Percentiles rank a stretch among this genome's conserved stretches.
Conservation (phyloP, 1,284 basidiomycete species). For the Apiotrichum porosum region DNA sequence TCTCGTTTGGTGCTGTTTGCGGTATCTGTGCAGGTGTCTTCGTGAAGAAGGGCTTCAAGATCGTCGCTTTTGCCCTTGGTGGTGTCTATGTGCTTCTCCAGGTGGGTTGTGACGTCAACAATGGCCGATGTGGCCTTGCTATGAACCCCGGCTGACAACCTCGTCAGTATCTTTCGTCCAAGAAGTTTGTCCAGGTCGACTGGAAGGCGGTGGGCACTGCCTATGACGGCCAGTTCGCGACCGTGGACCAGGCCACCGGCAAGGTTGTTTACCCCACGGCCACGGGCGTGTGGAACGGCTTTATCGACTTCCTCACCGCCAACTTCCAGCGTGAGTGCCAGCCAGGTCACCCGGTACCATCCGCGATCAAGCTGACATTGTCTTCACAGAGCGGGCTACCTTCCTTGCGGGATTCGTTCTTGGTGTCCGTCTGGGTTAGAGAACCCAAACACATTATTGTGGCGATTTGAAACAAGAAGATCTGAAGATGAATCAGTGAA, state of each 20-base stretch:
- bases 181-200: slow-evolving; percentile 69
- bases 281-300: slow-evolving; percentile 62
- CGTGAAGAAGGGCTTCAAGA: slow-evolving; percentile 84
- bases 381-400: slow-evolving; percentile 49
- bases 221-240: slow-evolving; percentile 72
- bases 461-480: too few species aligned
- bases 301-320: slow-evolving; percentile 80
- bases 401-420: slow-evolving; percentile 53
- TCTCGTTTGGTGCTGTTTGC: slow-evolving; percentile 79
- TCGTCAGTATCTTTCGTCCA: slow-evolving; percentile 74
- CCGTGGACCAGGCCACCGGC: slow-evolving; percentile 55
- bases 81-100: slow-evolving; percentile 81
- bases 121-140: not conserved
- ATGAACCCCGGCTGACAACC: slow-evolving; percentile 1
- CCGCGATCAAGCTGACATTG: not conserved
- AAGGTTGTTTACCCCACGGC: slow-evolving; percentile 59
- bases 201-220: slow-evolving; percentile 58
- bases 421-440: slow-evolving; percentile 53
- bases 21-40: slow-evolving; percentile 89
- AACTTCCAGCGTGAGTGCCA: slow-evolving; percentile 69
- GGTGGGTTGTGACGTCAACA: slow-evolving; percentile 52
- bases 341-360: not conserved
- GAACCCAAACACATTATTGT: too few species aligned
- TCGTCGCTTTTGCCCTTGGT: slow-evolving; percentile 75
- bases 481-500: too few species aligned